phyloP scores from a whole-genome alignment of 345 rosid species.

The Hirschfeldia incana region DNA sequence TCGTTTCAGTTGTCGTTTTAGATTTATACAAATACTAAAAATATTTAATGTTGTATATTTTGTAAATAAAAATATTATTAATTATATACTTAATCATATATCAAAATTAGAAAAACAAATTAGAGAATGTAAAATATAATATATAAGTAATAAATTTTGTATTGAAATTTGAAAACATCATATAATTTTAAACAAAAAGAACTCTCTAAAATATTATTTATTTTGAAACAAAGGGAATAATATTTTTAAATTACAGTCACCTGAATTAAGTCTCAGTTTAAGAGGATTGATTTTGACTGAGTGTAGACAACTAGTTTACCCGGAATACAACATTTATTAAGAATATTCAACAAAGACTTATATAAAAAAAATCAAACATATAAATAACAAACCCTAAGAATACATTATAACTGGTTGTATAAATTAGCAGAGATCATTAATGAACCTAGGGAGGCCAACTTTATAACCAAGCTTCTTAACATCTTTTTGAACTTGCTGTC shows the following conservation, averaged over 20 bases:
- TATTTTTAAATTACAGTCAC: not conserved
- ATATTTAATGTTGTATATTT: not conserved
- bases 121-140: no score
- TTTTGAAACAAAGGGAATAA: not conserved
- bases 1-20: no score
- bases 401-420: not conserved
- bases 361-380: not conserved
- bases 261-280: not conserved
- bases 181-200: not conserved
- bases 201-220: not conserved
- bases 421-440: slow-evolving; percentile 36
- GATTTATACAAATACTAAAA: not conserved
- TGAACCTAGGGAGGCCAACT: slow-evolving; percentile 84
- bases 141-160: not conserved
- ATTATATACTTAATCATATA: no score
- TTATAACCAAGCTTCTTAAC: slow-evolving; percentile 71
- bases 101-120: no score
- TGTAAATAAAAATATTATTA: no score
- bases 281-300: not conserved
- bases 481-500: slow-evolving; percentile 78
- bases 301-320: not conserved
- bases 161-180: not conserved
- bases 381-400: not conserved
- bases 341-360: not conserved
- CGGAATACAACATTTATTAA: not conserved